Conservation (phyloP, 1,139 yeast genomes). For the Pichia norvegensis region DNA sequence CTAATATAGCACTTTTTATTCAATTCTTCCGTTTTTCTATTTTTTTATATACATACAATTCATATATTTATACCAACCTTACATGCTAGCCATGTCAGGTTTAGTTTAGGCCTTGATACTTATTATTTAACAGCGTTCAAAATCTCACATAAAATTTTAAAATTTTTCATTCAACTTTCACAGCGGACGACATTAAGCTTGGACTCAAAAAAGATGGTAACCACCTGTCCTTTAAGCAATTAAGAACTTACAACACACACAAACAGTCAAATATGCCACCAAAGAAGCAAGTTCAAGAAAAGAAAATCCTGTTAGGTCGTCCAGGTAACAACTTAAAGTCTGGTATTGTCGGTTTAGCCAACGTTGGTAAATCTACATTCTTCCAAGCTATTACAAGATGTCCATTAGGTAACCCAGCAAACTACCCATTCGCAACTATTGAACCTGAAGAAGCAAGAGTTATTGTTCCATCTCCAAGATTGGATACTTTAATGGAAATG, state of each 20-base stretch:
- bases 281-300: slow-evolving; percentile 86
- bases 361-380: slow-evolving; percentile 91
- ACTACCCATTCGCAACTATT: slow-evolving; percentile 96
- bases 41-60: too few species aligned
- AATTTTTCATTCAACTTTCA: too few species aligned
- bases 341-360: slow-evolving; percentile 96
- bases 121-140: too few species aligned
- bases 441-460: slow-evolving; percentile 99
- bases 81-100: too few species aligned
- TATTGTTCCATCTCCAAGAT: slow-evolving; percentile 87
- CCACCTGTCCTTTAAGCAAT: background rate
- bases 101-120: too few species aligned
- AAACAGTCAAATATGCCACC: slow-evolving; percentile 61
- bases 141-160: too few species aligned
- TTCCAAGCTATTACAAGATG: slow-evolving; percentile 84
- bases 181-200: too few species aligned
- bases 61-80: too few species aligned
- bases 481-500: slow-evolving; percentile 47
- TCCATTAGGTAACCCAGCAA: slow-evolving; percentile 96
- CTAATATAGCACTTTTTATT: background rate
- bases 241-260: background rate
- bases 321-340: slow-evolving; percentile 96
- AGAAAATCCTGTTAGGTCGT: slow-evolving; percentile 88
- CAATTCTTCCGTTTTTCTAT: too few species aligned
- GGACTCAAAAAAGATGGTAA: too few species aligned